Evolutionary conservation across 1,284 basidiomycete species (phyloP).

Genomic region (Pisolithus thermaeus): DNA sequence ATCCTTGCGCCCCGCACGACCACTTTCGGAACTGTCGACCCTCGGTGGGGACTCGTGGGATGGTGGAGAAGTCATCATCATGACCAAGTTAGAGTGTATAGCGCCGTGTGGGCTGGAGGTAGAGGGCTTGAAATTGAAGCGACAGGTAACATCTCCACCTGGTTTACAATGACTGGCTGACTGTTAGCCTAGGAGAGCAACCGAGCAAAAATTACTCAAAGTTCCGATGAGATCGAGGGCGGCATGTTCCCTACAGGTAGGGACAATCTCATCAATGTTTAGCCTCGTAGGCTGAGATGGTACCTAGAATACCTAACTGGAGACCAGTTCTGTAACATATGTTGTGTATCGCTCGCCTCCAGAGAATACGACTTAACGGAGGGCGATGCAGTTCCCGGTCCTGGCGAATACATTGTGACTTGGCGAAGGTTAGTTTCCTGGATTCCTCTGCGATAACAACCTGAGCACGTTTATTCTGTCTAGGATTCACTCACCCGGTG

Average conservation of each 20-base stretch:
- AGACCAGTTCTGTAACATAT: constrained; percentile 56
- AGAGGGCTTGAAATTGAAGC: constrained; percentile 42
- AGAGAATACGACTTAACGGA: constrained; percentile 36
- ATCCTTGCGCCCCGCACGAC: constrained; percentile 18
- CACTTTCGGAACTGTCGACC: constrained; percentile 45
- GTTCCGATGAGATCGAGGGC: constrained; percentile 30
- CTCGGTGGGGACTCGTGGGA: constrained; percentile 55
- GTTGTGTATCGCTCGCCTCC: constrained; percentile 43
- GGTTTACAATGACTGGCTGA: not conserved
- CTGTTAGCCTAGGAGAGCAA: constrained; percentile 36
- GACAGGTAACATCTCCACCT: constrained; percentile 35
- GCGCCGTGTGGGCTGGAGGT: constrained; percentile 52
- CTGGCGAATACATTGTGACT: constrained; percentile 52
- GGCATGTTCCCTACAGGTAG: constrained; percentile 38
- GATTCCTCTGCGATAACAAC: not conserved
- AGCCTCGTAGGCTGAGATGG: not conserved
- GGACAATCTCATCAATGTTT: constrained; percentile 2
- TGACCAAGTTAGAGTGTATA: constrained; percentile 42
- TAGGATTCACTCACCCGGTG: constrained; percentile 30
- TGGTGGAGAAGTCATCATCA: constrained; percentile 53
- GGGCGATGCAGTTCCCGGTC: constrained; percentile 36
- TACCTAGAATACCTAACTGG: constrained; percentile 53
- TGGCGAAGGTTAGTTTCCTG: constrained; percentile 59
- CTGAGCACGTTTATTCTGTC: constrained; percentile 25
- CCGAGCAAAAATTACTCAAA: constrained; percentile 41